Evolutionary conservation across 768 basidiomycete genomes (phyloP).

Genomic region (Suillus fuscotomentosus): DNA sequence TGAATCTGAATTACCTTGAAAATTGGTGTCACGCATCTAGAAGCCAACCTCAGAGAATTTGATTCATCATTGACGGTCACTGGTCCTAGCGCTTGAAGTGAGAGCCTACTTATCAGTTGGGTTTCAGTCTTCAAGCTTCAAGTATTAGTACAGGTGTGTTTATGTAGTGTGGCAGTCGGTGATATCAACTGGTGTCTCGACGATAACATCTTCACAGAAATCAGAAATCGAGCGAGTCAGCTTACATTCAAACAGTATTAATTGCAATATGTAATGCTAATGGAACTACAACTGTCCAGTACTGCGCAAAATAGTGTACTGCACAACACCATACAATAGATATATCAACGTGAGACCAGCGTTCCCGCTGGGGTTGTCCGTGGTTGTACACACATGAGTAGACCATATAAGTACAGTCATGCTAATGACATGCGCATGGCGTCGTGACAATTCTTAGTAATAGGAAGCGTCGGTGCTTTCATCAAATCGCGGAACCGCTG

Average conservation of each 20-base stretch:
- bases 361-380: slow-evolving; percentile 6
- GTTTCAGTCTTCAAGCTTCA: no score
- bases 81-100: no score
- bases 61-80: no score
- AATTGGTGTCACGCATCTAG: no score
- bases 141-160: no score
- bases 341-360: slow-evolving; percentile 9
- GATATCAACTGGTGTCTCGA: background rate
- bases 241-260: background rate
- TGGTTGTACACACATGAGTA: slow-evolving; percentile 12
- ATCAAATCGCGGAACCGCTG: slow-evolving; percentile 27
- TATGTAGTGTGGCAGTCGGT: no score
- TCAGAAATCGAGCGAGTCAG: background rate
- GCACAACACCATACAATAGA: slow-evolving; percentile 8
- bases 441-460: slow-evolving; percentile 20
- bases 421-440: background rate
- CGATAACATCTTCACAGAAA: background rate
- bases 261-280: slow-evolving; percentile 5
- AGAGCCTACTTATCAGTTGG: no score
- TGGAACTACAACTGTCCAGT: slow-evolving; percentile 30
- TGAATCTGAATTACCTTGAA: no score
- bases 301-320: slow-evolving; percentile 15
- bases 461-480: slow-evolving; percentile 13
- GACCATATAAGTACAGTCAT: slow-evolving; percentile 11
- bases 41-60: no score